A percentile compares a stretch with the other conserved stretches of the same genome.
Conservation (phyloP, 192 early-diverging fungal species). For the Entomortierella parvispora region DNA sequence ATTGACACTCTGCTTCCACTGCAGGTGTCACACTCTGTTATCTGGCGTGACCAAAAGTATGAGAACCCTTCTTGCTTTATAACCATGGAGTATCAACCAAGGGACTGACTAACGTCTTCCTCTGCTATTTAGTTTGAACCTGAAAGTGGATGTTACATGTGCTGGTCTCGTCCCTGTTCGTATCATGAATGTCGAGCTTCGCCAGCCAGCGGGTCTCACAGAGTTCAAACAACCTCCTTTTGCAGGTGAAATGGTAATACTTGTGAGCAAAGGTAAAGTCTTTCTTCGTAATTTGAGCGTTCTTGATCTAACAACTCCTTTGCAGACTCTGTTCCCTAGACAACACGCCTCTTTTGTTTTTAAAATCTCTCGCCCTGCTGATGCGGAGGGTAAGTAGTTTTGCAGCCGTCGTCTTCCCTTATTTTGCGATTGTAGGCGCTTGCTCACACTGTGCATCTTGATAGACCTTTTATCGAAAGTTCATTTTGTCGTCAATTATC, state of each 20-base stretch:
- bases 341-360: constrained; percentile 67
- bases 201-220: constrained; percentile 31
- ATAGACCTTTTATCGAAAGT: constrained; percentile 41
- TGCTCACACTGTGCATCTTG: background rate
- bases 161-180: constrained; percentile 62
- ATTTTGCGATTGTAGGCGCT: too few relatives aligned
- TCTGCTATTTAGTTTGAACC: constrained; percentile 40
- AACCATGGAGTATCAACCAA: background rate
- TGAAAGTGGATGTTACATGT: constrained; percentile 59
- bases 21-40: constrained; percentile 61
- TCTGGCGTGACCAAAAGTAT: constrained; percentile 67
- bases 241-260: constrained; percentile 48
- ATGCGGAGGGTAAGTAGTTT: constrained; percentile 41
- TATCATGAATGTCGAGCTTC: constrained; percentile 56
- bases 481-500: constrained; percentile 63
- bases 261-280: background rate
- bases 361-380: constrained; percentile 54
- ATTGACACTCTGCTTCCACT: constrained; percentile 64
- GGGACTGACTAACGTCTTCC: background rate
- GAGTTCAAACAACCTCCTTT: constrained; percentile 39
- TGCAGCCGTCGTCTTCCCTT: too few relatives aligned
- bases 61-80: background rate
- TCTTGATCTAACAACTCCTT: background rate
- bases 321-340: constrained; percentile 63
- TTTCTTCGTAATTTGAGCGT: too few relatives aligned